Conservation (phyloP, 2,329 filamentous ascomycete genomes). For the Fusarium annulatum region DNA sequence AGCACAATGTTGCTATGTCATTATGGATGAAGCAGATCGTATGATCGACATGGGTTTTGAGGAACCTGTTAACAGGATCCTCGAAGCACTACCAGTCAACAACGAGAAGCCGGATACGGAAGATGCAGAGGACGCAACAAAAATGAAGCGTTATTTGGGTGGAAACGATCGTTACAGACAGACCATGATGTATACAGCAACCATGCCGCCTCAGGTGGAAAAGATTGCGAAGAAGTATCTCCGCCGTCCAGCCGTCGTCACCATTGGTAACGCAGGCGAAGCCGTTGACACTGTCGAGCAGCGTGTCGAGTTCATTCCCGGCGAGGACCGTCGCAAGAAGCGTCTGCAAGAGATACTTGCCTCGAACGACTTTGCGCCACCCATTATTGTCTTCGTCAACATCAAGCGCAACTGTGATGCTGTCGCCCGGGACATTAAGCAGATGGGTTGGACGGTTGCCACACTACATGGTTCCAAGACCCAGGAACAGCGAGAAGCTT, state of each 20-base stretch:
- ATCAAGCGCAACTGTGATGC: constrained; percentile 99
- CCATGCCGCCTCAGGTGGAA: constrained; percentile 93
- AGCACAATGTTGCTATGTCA: constrained; percentile 96
- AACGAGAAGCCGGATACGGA: constrained; percentile 98
- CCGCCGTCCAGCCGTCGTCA: constrained; percentile 90
- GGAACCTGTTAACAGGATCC: constrained; percentile 96
- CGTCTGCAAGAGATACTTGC: constrained; percentile 90
- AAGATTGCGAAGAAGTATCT: constrained; percentile 98
- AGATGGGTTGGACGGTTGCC: constrained; percentile 89
- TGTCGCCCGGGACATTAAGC: constrained; percentile 91
- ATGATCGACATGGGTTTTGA: constrained; percentile 99
- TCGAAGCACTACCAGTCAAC: constrained; percentile 88
- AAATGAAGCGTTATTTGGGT: constrained; percentile 85
- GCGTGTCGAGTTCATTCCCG: constrained; percentile 88
- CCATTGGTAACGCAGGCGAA: constrained; percentile 93
- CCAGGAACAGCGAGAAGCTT: constrained; percentile 96
- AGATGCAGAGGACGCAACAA: constrained; percentile 83
- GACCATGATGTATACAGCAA: constrained; percentile 99
- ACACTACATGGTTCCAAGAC: constrained; percentile 96
- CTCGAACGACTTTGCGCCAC: constrained; percentile 82
- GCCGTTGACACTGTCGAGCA: constrained; percentile 98
- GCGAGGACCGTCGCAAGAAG: constrained; percentile 97
- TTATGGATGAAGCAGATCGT: constrained; percentile 99
- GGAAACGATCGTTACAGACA: constrained; percentile 87
- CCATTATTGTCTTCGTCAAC: constrained; percentile 99